These are phyloP conservation scores for Kernera saxatilis DNA, from an alignment of 345 rosid genomes.

Conservation along the genomic window DNA sequence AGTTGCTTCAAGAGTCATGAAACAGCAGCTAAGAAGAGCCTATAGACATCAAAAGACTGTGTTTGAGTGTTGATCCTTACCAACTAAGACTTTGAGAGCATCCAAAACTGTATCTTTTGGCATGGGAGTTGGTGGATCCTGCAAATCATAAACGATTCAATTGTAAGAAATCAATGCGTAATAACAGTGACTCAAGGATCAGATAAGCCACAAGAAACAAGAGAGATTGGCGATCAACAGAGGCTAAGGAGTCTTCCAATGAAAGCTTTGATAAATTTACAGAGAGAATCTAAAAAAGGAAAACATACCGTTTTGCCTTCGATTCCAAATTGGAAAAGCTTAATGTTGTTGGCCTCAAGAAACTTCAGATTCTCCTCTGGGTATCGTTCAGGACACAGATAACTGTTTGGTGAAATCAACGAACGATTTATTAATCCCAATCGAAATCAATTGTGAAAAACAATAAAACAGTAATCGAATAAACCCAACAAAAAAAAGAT, in stretches of 20 bases:
- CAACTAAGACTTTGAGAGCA: slow-evolving; percentile 69
- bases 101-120: slow-evolving; percentile 51
- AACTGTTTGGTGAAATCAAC: slow-evolving; percentile 39
- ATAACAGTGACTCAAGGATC: neutral
- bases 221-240: neutral
- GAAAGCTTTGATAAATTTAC: neutral
- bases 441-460: neutral
- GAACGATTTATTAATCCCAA: neutral
- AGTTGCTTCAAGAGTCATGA: neutral
- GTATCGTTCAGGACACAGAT: slow-evolving; percentile 77
- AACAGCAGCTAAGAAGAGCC: slow-evolving; percentile 5
- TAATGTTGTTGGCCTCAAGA: slow-evolving; percentile 49
- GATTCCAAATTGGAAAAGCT: slow-evolving; percentile 70
- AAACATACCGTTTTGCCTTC: slow-evolving; percentile 65
- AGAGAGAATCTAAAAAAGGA: neutral
- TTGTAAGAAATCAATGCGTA: neutral
- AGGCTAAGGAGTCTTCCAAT: neutral
- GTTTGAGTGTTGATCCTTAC: slow-evolving; percentile 29
- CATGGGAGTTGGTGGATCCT: slow-evolving; percentile 53
- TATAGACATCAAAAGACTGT: neutral
- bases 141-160: neutral
- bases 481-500: neutral
- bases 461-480: neutral
- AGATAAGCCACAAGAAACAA: neutral
- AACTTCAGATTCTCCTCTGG: slow-evolving; percentile 67